A percentile compares a stretch with the other conserved stretches of the same genome.
Evolutionary conservation across 805 yeast genomes (phyloP).

Genomic region (Yamadazyma scolyti): DNA sequence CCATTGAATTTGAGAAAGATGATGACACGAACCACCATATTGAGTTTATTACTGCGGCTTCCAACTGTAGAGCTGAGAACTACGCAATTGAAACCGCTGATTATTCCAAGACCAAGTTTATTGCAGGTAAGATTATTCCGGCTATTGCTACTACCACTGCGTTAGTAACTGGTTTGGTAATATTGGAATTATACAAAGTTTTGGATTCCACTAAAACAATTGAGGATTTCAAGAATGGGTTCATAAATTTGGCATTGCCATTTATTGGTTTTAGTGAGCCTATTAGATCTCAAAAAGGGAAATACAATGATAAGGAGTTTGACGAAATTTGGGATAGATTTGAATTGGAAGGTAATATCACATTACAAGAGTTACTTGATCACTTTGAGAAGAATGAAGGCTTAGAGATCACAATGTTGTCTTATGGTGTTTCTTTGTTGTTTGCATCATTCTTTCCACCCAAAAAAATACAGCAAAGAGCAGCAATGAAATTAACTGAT

Average conservation of each 20-base stretch:
- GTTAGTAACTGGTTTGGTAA: slow-evolving; percentile 89
- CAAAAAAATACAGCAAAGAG: slow-evolving; percentile 78
- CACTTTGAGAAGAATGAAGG: slow-evolving; percentile 81
- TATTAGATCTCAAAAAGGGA: slow-evolving; percentile 75
- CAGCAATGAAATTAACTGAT: slow-evolving; percentile 62
- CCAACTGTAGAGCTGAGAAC: slow-evolving; percentile 92
- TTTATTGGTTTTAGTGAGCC: slow-evolving; percentile 98
- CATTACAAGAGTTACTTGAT: slow-evolving; percentile 68
- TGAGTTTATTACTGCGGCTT: slow-evolving; percentile 92
- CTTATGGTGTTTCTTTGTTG: slow-evolving; percentile 83
- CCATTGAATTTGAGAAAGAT: slow-evolving; percentile 97
- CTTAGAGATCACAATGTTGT: slow-evolving; percentile 83
- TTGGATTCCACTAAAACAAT: slow-evolving; percentile 78
- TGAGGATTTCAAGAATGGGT: slow-evolving; percentile 15
- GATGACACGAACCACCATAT: slow-evolving; percentile 96
- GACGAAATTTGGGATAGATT: slow-evolving; percentile 97
- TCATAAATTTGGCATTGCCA: slow-evolving; percentile 55
- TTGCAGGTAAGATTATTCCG: slow-evolving; percentile 97
- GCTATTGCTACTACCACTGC: slow-evolving; percentile 99
- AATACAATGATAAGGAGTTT: slow-evolving; percentile 72
- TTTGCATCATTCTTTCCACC: slow-evolving; percentile 95
- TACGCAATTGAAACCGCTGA: slow-evolving; percentile 88
- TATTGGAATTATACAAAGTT: slow-evolving; percentile 88
- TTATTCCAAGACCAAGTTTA: slow-evolving; percentile 85
- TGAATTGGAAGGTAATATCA: slow-evolving; percentile 72